Percentiles rank a stretch among this genome's conserved stretches.
phyloP scores from a whole-genome alignment of 2,329 filamentous ascomycete genomes.

The Bisporella sp. region DNA sequence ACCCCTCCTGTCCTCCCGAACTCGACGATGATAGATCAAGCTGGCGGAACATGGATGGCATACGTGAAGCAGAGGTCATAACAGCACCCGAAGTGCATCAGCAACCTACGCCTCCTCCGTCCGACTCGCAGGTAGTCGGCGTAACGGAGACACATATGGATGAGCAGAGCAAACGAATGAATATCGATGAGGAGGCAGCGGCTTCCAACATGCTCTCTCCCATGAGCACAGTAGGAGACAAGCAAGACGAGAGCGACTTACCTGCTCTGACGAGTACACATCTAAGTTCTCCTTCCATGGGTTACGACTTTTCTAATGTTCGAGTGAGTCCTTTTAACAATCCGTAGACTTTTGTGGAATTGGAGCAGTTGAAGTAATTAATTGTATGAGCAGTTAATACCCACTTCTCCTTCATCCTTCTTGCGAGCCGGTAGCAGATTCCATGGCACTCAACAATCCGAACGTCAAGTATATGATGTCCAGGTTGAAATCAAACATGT shows the following conservation, averaged over 20 bases:
- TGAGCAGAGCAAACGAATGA: slow-evolving; percentile 32
- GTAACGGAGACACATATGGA: slow-evolving; percentile 25
- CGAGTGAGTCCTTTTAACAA: slow-evolving; percentile 41
- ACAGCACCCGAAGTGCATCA: slow-evolving; percentile 22
- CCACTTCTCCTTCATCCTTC: slow-evolving; percentile 77
- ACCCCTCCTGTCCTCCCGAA: slow-evolving; percentile 35
- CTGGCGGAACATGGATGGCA: slow-evolving; percentile 26
- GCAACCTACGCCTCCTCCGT: slow-evolving; percentile 21
- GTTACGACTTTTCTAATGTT: slow-evolving; percentile 47
- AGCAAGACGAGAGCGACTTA: slow-evolving; percentile 29
- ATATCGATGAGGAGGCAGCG: slow-evolving; percentile 31
- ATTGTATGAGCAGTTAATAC: slow-evolving; percentile 37
- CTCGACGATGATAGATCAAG: slow-evolving; percentile 30
- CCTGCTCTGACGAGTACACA: slow-evolving; percentile 23
- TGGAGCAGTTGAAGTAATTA: slow-evolving; percentile 3
- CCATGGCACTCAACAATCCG: slow-evolving; percentile 84
- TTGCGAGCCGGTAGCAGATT: slow-evolving; percentile 85
- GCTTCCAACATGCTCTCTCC: slow-evolving; percentile 26
- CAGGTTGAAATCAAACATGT: slow-evolving; percentile 97
- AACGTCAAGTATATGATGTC: slow-evolving; percentile 88
- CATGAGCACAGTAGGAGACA: slow-evolving; percentile 31
- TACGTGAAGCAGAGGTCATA: slow-evolving; percentile 21
- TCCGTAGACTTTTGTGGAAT: not conserved
- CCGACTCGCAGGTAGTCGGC: slow-evolving; percentile 14
- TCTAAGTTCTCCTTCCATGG: slow-evolving; percentile 37